Base-by-base conservation (phyloP, 306 rosid species). In the Pyrus pyrifolia region DNA sequence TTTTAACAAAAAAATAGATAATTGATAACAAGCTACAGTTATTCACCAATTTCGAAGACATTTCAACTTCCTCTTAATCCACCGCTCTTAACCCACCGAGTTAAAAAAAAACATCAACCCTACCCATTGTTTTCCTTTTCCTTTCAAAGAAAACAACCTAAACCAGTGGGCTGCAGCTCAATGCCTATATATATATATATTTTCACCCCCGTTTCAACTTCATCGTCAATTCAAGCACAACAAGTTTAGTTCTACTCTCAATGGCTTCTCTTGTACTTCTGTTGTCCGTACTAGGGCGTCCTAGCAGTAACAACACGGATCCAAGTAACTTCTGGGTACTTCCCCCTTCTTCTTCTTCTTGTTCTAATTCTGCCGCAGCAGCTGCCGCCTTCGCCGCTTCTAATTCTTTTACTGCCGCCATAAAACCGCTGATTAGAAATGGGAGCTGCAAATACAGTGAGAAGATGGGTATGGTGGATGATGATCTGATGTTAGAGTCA, bases 251-350 rank as follows among this genome's bases (percentile, higher is more conserved):
- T 49, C 55, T 49, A 49, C 55, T 35, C 4, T 35, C 27, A 10
- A 63, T 75, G 78, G 78, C 78, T 29, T 75, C 78, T 30, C 78
- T 75, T 59, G 63, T 75, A 5, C 78, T 75, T 75, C 51, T 75
- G 12, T 49, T 75, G 70, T 75, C 78, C 14, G 62, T 60, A 13
- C 63, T 75, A 21, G 31, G 67, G 45, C 71, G 78, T 31, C 31
- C 29, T 22, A 30, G 55, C 21, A 49, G 55, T 49, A 15, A 30
- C 51, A 3, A 75, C 58, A 25, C 31, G 11, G 71, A 75, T 49
- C 68, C 68, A 17, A 8, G 7, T 64, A 63, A 63, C 35, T 42
- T 4, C 14, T 42, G 9, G 40, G 25, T 27, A 12, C n/a, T 31
- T 74, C 49, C 77, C 1, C 17, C 61, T 61, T 6, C 61, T 61